Base-by-base conservation (phyloP, 2,329 filamentous ascomycete species). In the Talaromyces albobiverticillius region DNA sequence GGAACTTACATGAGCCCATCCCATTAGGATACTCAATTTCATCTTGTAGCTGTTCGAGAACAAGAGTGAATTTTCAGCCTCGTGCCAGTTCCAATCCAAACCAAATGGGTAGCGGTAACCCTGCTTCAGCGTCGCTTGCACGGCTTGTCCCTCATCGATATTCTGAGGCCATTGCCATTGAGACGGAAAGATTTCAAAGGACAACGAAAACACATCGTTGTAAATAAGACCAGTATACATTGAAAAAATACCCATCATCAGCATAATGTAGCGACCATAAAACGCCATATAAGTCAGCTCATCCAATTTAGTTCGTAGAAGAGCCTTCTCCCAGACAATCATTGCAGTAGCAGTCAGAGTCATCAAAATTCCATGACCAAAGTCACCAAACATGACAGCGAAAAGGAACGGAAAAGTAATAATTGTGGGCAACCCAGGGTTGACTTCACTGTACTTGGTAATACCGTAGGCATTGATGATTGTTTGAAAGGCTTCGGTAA, bases 1-100 rank as follows among this genome's bases (percentile, higher is more conserved):
- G 26, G 47, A 7, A 57, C 74, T 69, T 69, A 78, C 75, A 77
- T 96, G 92, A 56, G 84, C 84, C 94, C 95, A 99, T 71, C 95
- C 94, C 61, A 99, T 82, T 61, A 99, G 84, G 69, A 99, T 96
- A 78, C 90, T 95, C 76, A 99, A 89, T 81, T 99, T 99, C 94
- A 99, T 99, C 86, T 99, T 99, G 82, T 94, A 95, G 74, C 89
- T 95, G 87, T 99, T 99, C 71, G 85, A 88, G 77, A 99, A 99
- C 47, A 99, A 82, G 18, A 99, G 81, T 57, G 95, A 88, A 66
- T 99, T 99, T 66, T 97, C 93, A 11, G 91, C 88, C 57, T 88
- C 91, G 71, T 99, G 95, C 94, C 94, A 99, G 67, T 87, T 89
- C 86, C 87, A 96, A 69, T 99, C 94, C 57, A 99, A 76, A 62